These are phyloP conservation scores for Chytriomyces hyalinus DNA, from an alignment of 192 early-diverging fungal genomes.

Conservation along the genomic window DNA sequence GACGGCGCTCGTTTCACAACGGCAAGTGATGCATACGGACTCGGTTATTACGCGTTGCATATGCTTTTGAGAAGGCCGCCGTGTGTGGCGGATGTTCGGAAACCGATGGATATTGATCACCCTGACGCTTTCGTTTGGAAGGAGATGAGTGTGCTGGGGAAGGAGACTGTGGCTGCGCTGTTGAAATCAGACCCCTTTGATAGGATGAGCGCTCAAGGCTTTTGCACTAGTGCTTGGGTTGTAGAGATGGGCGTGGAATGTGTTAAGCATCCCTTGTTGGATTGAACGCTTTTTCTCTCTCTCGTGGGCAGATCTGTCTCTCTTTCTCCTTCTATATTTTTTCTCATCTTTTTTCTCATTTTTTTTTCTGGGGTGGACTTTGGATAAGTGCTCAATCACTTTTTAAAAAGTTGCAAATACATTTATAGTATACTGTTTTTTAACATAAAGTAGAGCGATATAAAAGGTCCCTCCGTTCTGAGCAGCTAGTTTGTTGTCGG, in stretches of 20 bases:
- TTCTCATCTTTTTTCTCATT: too few species aligned
- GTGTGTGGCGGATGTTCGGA: conserved; percentile 4
- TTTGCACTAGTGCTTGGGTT: conserved; percentile 18
- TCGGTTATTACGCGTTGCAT: conserved; percentile 27
- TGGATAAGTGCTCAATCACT: too few species aligned
- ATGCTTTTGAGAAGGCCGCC: conserved; percentile 19
- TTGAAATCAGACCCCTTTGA: conserved; percentile 7
- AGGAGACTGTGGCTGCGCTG: neutral
- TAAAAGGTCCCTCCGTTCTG: too few species aligned
- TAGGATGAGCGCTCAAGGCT: conserved; percentile 7
- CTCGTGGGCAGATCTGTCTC: too few species aligned
- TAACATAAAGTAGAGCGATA: too few species aligned
- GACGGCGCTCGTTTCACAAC: conserved; percentile 22
- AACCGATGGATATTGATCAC: neutral
- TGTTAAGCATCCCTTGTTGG: conserved; percentile 14
- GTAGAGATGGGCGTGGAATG: conserved; percentile 4
- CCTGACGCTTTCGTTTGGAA: neutral
- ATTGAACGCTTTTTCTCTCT: too few species aligned
- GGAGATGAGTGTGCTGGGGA: neutral
- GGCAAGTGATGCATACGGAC: conserved; percentile 28
- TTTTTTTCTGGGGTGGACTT: too few species aligned
- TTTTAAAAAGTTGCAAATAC: too few species aligned
- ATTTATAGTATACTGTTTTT: too few species aligned
- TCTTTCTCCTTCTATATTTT: too few species aligned
- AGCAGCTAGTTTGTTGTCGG: too few species aligned